Percentiles rank a stretch among this genome's conserved stretches.
Conservation (phyloP, 176 grass and related monocot species). For the Rhipidocladum racemiflorum region DNA sequence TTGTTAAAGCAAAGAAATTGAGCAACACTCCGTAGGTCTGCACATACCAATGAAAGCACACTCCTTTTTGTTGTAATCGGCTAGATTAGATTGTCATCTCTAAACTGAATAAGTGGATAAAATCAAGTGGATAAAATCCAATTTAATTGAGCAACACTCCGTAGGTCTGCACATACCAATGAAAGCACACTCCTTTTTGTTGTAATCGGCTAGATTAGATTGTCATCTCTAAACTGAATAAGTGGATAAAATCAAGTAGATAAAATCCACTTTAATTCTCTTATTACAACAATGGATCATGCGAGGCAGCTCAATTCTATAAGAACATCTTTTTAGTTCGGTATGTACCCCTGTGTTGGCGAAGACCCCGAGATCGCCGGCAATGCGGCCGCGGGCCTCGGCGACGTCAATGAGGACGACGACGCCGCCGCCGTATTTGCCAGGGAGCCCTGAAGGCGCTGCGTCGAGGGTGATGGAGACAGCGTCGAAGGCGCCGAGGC, state of each 20-base stretch:
- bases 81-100: too few relatives aligned
- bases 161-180: not conserved
- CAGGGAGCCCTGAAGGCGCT: constrained; percentile 46
- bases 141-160: not conserved
- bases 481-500: constrained; percentile 64
- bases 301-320: constrained; percentile 6
- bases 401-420: constrained; percentile 64
- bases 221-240: too few relatives aligned
- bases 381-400: constrained; percentile 44
- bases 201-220: not conserved
- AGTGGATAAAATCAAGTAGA: too few relatives aligned
- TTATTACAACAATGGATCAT: not conserved
- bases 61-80: not conserved
- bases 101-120: too few relatives aligned
- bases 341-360: constrained; percentile 40
- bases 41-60: not conserved
- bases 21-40: not conserved
- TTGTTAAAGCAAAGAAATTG: not conserved
- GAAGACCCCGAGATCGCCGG: constrained; percentile 54
- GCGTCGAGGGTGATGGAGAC: constrained; percentile 81
- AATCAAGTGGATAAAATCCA: not conserved
- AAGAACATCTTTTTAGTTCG: not conserved
- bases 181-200: not conserved
- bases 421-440: constrained; percentile 16
- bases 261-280: not conserved